These are phyloP conservation scores for Marasmius fiardii DNA, from an alignment of 1,284 basidiomycete species.

Conservation along the genomic window DNA sequence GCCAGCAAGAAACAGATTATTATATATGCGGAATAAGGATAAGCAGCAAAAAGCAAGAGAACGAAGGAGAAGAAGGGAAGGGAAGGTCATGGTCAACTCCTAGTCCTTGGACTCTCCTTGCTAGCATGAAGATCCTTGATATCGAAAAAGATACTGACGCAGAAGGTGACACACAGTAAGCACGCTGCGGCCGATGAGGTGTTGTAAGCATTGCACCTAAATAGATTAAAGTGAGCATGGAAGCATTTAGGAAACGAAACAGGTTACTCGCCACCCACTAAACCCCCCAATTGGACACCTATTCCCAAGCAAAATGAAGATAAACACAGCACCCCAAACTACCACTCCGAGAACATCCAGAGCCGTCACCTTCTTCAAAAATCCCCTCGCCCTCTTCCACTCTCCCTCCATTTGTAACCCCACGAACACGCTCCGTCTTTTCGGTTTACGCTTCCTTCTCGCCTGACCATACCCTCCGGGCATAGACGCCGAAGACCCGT, in stretches of 20 bases:
- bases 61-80: not conserved
- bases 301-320: constrained; percentile 57
- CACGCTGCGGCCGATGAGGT: constrained; percentile 58
- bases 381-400: constrained; percentile 54
- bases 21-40: not conserved
- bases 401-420: constrained; percentile 61
- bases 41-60: not conserved
- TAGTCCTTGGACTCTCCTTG: constrained; percentile 44
- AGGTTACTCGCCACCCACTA: constrained; percentile 54
- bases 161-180: constrained; percentile 51
- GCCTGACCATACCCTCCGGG: constrained; percentile 24
- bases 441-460: constrained; percentile 19
- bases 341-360: constrained; percentile 48
- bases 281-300: constrained; percentile 59
- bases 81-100: constrained; percentile 15
- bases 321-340: constrained; percentile 56
- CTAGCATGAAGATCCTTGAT: constrained; percentile 62
- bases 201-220: constrained; percentile 69
- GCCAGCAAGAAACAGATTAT: not conserved
- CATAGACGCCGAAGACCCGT: constrained; percentile 16
- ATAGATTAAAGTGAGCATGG: constrained; percentile 6
- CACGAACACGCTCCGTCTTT: constrained; percentile 50
- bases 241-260: not conserved
- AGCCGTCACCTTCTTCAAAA: constrained; percentile 48
- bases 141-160: constrained; percentile 56